Conservation (phyloP, 2,329 filamentous ascomycete species). For the Passalora sequoiae region DNA sequence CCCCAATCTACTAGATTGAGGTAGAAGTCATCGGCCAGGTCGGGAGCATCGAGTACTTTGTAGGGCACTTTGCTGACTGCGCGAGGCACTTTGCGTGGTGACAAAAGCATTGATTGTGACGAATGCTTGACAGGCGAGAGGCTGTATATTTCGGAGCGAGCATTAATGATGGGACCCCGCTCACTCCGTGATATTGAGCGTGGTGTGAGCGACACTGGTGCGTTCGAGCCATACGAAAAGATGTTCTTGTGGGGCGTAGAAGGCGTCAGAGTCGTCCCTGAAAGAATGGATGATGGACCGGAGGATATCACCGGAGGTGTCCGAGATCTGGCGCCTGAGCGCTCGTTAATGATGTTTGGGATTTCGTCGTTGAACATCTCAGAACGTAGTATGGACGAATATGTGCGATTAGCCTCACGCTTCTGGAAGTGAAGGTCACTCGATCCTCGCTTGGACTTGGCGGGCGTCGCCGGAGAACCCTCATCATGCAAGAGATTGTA, state of each 20-base stretch:
- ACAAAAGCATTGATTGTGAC: constrained; percentile 89
- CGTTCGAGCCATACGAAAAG: constrained; percentile 75
- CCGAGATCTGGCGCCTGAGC: constrained; percentile 50
- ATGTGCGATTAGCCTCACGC: constrained; percentile 91
- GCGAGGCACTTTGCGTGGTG: constrained; percentile 79
- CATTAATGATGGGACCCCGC: constrained; percentile 82
- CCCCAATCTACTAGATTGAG: constrained; percentile 98
- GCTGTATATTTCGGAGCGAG: constrained; percentile 89
- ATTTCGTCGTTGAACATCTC: constrained; percentile 90
- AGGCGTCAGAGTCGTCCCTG: constrained; percentile 67
- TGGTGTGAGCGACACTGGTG: constrained; percentile 81
- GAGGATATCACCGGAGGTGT: constrained; percentile 69
- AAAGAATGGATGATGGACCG: constrained; percentile 65
- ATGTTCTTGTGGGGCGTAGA: constrained; percentile 97
- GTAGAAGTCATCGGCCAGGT: constrained; percentile 95
- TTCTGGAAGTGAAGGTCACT: constrained; percentile 91
- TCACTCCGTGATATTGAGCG: constrained; percentile 58
- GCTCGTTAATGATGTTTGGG: constrained; percentile 68
- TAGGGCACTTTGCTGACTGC: constrained; percentile 95
- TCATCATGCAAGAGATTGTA: constrained; percentile 90
- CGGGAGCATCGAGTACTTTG: constrained; percentile 94
- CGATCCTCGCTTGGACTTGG: constrained; percentile 79
- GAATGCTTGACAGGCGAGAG: constrained; percentile 88
- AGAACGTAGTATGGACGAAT: constrained; percentile 77
- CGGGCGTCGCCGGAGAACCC: constrained; percentile 85